These are phyloP conservation scores for Aspergillus affinis DNA, from an alignment of 495 filamentous ascomycete species.

Conservation along the genomic window DNA sequence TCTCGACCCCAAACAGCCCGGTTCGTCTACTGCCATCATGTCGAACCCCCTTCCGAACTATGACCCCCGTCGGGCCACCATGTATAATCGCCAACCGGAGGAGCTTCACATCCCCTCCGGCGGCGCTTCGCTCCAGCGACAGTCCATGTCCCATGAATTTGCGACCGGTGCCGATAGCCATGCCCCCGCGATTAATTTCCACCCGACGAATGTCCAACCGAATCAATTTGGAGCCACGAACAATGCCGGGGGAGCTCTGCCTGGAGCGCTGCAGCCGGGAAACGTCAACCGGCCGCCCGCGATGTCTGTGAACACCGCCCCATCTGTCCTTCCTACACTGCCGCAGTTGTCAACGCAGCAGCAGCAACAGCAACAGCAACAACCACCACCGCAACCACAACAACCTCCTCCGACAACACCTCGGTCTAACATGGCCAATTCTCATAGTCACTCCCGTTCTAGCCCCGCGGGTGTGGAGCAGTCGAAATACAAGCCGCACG, in stretches of 20 bases:
- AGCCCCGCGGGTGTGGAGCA: constrained; percentile 78
- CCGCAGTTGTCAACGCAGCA: constrained; percentile 55
- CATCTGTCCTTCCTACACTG: constrained; percentile 67
- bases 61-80: constrained; percentile 54
- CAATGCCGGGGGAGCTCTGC: constrained; percentile 49
- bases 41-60: constrained; percentile 50
- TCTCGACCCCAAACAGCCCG: constrained; percentile 10
- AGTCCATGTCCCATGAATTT: constrained; percentile 54
- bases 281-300: constrained; percentile 60
- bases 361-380: constrained; percentile 10
- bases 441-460: constrained; percentile 75
- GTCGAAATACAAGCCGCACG: constrained; percentile 70
- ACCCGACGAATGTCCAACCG: constrained; percentile 60
- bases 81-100: constrained; percentile 58
- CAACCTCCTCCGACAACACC: constrained; percentile 62
- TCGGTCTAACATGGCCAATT: constrained; percentile 63
- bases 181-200: constrained; percentile 64
- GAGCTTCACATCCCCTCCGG: constrained; percentile 77
- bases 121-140: constrained; percentile 40
- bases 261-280: constrained; percentile 72
- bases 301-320: constrained; percentile 70
- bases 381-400: constrained; percentile 45
- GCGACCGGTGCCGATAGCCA: constrained; percentile 39
- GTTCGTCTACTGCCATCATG: constrained; percentile 27
- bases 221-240: constrained; percentile 49